These are phyloP conservation scores for Colletotrichum sp. DNA, from an alignment of 2,329 filamentous ascomycete species.

Conservation along the genomic window DNA sequence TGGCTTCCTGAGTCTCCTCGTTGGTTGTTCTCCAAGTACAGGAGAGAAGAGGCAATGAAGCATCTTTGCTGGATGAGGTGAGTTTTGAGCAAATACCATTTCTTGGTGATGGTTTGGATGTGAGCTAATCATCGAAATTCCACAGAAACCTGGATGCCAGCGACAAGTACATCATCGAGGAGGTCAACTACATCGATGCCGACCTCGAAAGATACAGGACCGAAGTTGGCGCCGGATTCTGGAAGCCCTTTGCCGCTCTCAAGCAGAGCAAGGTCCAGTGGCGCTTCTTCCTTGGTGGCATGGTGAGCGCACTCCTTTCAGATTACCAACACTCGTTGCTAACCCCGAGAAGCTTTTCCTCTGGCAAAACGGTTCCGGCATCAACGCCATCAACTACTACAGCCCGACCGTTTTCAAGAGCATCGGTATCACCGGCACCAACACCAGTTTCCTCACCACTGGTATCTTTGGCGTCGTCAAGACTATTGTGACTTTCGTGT, in stretches of 20 bases:
- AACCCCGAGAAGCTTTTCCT: conserved; percentile 63
- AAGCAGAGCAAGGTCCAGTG: conserved; percentile 65
- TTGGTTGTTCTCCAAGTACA: conserved; percentile 70
- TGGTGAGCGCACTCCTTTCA: conserved; percentile 31
- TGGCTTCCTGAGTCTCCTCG: conserved; percentile 71
- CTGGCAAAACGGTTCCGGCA: conserved; percentile 75
- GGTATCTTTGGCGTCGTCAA: conserved; percentile 82
- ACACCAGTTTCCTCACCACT: conserved; percentile 61
- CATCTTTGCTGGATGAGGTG: conserved; percentile 65
- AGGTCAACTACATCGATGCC: conserved; percentile 72
- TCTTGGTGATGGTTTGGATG: not conserved
- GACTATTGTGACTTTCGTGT: conserved; percentile 70
- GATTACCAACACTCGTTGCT: not conserved
- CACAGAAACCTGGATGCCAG: conserved; percentile 50
- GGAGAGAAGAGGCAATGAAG: conserved; percentile 61
- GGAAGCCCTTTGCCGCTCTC: conserved; percentile 70
- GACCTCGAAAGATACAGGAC: conserved; percentile 69
- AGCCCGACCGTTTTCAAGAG: conserved; percentile 69
- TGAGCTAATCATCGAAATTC: not conserved
- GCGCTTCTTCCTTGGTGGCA: conserved; percentile 74
- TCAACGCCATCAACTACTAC: conserved; percentile 83
- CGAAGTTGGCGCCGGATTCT: conserved; percentile 74
- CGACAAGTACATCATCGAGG: conserved; percentile 74
- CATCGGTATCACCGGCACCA: conserved; percentile 50
- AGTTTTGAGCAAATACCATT: not conserved